Evolutionary conservation across 768 basidiomycete genomes (phyloP).

Genomic region (Stropharia rugosoannulata): DNA sequence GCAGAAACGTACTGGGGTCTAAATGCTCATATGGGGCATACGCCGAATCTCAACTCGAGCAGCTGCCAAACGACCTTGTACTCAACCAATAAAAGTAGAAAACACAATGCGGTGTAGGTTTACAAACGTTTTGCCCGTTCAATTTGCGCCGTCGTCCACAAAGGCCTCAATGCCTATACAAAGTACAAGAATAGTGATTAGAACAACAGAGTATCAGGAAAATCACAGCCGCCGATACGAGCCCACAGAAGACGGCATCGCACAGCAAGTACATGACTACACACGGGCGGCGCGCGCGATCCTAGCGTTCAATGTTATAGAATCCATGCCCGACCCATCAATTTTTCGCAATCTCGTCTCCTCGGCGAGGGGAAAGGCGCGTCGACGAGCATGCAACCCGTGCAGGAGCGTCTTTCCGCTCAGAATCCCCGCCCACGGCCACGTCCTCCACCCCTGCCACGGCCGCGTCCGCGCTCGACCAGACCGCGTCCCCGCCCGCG

Average conservation of each 20-base stretch:
- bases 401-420: background rate
- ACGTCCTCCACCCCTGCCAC: slow-evolving; percentile 53
- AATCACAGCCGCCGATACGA: slow-evolving; percentile 11
- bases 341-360: slow-evolving; percentile 10
- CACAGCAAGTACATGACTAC: slow-evolving; percentile 11
- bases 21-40: too few species aligned
- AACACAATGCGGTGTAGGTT: too few species aligned
- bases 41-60: too few species aligned
- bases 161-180: slow-evolving; percentile 8
- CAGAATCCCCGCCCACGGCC: slow-evolving; percentile 42
- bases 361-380: background rate
- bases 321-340: slow-evolving; percentile 4
- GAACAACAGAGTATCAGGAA: slow-evolving; percentile 10
- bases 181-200: slow-evolving; percentile 16
- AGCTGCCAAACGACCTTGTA: too few species aligned
- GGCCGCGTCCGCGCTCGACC: slow-evolving; percentile 51
- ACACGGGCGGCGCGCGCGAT: slow-evolving; percentile 1
- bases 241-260: slow-evolving; percentile 7
- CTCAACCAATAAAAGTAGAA: too few species aligned
- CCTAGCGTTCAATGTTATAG: background rate
- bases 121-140: too few species aligned
- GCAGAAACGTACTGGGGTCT: too few species aligned
- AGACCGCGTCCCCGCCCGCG: slow-evolving; percentile 54
- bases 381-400: slow-evolving; percentile 3
- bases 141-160: background rate